These are phyloP conservation scores for Saururus chinensis DNA, from an alignment of 164 flowering plant genomes.

Conservation along the genomic window DNA sequence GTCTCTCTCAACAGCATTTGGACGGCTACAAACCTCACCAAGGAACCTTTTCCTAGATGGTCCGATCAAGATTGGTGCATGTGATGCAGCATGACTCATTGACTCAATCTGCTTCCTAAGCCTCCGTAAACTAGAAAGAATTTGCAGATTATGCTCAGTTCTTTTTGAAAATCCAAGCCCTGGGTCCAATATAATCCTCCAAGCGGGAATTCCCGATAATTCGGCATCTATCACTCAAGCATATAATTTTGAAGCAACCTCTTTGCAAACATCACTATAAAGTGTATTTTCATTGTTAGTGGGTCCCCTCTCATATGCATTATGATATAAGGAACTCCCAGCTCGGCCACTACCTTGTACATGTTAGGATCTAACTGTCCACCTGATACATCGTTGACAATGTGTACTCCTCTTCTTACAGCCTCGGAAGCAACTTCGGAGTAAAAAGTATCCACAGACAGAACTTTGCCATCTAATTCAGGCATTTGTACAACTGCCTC, in stretches of 20 bases:
- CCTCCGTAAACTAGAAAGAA: slow-evolving; percentile 40
- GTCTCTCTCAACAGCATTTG: slow-evolving; percentile 55
- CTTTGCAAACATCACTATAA: slow-evolving; percentile 58
- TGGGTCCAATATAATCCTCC: slow-evolving; percentile 87
- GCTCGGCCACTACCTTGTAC: slow-evolving; percentile 47
- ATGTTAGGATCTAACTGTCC: slow-evolving; percentile 64
- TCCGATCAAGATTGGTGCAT: slow-evolving; percentile 71
- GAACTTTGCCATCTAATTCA: slow-evolving; percentile 56
- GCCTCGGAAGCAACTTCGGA: slow-evolving; percentile 81
- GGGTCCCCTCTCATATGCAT: slow-evolving; percentile 97
- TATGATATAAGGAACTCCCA: slow-evolving; percentile 64
- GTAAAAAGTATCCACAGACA: slow-evolving; percentile 86
- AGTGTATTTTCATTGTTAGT: slow-evolving; percentile 56
- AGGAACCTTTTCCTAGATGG: slow-evolving; percentile 88
- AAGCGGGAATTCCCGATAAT: slow-evolving; percentile 68
- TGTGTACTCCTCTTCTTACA: slow-evolving; percentile 60
- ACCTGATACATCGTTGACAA: slow-evolving; percentile 84
- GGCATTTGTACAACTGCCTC: slow-evolving; percentile 59
- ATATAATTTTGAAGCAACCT: slow-evolving; percentile 58
- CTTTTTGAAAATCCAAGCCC: slow-evolving; percentile 93
- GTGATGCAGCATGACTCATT: slow-evolving; percentile 63
- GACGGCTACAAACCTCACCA: slow-evolving; percentile 57
- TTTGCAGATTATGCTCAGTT: slow-evolving; percentile 62
- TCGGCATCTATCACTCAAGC: slow-evolving; percentile 54
- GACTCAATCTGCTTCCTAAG: slow-evolving; percentile 48